These are phyloP conservation scores for Colletotrichum zoysiae DNA, from an alignment of 2,329 filamentous ascomycete genomes.

Conservation along the genomic window DNA sequence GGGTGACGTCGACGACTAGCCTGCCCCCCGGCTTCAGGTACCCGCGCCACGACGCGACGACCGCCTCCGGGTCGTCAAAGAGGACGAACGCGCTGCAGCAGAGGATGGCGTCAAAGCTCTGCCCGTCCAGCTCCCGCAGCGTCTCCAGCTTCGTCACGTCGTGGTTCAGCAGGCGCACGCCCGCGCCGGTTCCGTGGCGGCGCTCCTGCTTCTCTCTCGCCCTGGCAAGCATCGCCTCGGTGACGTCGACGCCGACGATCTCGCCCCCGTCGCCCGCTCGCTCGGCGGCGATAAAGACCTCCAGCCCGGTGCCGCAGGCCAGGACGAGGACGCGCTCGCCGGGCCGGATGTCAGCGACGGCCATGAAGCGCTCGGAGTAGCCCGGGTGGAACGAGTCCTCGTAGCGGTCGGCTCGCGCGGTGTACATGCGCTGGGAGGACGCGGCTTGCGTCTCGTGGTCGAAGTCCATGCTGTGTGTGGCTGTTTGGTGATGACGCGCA, in stretches of 20 bases:
- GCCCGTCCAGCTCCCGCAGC: slow-evolving; percentile 42
- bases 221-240: slow-evolving; percentile 49
- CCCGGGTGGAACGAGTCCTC: slow-evolving; percentile 52
- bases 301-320: slow-evolving; percentile 53
- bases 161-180: slow-evolving; percentile 44
- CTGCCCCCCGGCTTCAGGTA: slow-evolving; percentile 48
- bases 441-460: slow-evolving; percentile 42
- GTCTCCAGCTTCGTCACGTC: slow-evolving; percentile 47
- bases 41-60: slow-evolving; percentile 48
- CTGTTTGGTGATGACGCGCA: no score
- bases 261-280: slow-evolving; percentile 45
- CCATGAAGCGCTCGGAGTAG: slow-evolving; percentile 50
- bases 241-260: slow-evolving; percentile 51
- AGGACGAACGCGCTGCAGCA: slow-evolving; percentile 53
- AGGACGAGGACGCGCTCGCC: slow-evolving; percentile 49
- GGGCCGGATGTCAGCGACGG: slow-evolving; percentile 43
- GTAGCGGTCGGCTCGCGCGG: slow-evolving; percentile 48
- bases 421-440: slow-evolving; percentile 50
- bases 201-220: slow-evolving; percentile 46
- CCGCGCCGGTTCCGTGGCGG: slow-evolving; percentile 42
- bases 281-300: slow-evolving; percentile 48
- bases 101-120: slow-evolving; percentile 49
- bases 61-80: slow-evolving; percentile 45
- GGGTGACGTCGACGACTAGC: slow-evolving; percentile 51
- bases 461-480: slow-evolving; percentile 31